These are phyloP conservation scores for Monilinia vaccinii-corymbosi DNA, from an alignment of 2,329 filamentous ascomycete species.

Conservation along the genomic window DNA sequence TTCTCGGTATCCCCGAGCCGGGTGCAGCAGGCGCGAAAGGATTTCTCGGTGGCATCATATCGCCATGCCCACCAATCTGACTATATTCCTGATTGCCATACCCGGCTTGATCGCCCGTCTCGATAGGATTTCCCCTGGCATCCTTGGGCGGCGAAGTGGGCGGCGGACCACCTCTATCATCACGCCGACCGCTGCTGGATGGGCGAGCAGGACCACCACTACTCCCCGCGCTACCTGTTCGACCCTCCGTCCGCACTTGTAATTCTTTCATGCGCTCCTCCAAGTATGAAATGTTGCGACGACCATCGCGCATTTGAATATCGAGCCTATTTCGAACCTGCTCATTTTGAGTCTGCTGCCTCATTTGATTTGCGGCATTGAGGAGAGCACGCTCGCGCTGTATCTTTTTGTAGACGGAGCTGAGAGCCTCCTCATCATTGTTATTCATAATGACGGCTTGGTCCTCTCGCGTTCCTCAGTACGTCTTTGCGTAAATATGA, in stretches of 20 bases:
- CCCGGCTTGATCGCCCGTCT: conserved; percentile 44
- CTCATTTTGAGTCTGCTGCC: conserved; percentile 90
- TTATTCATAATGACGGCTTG: conserved; percentile 39
- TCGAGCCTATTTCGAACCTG: conserved; percentile 84
- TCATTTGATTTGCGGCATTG: conserved; percentile 88
- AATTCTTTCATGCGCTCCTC: conserved; percentile 86
- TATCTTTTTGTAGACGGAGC: conserved; percentile 91
- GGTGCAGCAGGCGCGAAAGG: conserved; percentile 70
- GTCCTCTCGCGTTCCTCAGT: not conserved
- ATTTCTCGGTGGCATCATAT: conserved; percentile 71
- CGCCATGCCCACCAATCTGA: conserved; percentile 55
- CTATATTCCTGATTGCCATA: conserved; percentile 52
- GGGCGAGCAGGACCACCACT: conserved; percentile 35
- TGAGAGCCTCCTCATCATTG: conserved; percentile 55
- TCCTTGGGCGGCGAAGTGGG: conserved; percentile 71
- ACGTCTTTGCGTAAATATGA: not conserved
- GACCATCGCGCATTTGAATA: conserved; percentile 86
- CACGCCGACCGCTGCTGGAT: conserved; percentile 36
- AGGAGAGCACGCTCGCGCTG: conserved; percentile 94
- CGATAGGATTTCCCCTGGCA: conserved; percentile 38
- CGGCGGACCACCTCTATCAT: conserved; percentile 40
- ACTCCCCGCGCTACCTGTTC: conserved; percentile 58
- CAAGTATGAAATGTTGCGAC: conserved; percentile 89
- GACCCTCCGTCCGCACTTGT: conserved; percentile 67
- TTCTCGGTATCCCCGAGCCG: conserved; percentile 57